Evolutionary conservation across 1,284 basidiomycete genomes (phyloP).

Genomic region (Apiotrichum akiyoshidainum): DNA sequence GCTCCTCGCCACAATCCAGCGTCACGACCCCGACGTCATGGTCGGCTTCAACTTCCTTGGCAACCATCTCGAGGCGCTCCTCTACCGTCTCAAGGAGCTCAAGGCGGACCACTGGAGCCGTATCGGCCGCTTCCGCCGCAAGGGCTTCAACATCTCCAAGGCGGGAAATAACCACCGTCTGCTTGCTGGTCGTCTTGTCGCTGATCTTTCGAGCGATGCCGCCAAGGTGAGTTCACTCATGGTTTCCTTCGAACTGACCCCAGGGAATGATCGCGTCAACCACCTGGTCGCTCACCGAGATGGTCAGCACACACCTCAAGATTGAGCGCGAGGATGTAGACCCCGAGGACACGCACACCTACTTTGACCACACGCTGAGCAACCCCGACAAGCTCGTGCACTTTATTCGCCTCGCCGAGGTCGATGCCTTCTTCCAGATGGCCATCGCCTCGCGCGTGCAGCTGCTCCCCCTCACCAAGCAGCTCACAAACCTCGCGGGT

Average conservation of each 20-base stretch:
- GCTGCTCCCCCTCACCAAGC: conserved; percentile 81
- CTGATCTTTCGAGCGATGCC: conserved; percentile 89
- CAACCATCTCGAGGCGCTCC: conserved; percentile 83
- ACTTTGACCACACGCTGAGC: conserved; percentile 80
- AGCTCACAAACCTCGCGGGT: conserved; percentile 94
- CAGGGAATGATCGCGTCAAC: conserved; percentile 91
- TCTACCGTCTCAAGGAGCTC: conserved; percentile 86
- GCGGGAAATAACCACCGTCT: conserved; percentile 83
- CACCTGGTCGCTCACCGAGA: conserved; percentile 97
- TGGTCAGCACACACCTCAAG: conserved; percentile 87
- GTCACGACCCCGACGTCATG: conserved; percentile 89
- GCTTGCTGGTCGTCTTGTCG: conserved; percentile 79
- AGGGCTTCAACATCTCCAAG: conserved; percentile 65
- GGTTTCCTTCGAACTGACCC: not conserved
- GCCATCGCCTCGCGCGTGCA: conserved; percentile 89
- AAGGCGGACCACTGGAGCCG: conserved; percentile 91
- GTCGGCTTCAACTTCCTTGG: conserved; percentile 93
- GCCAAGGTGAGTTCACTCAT: conserved; percentile 65
- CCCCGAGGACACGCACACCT: conserved; percentile 86
- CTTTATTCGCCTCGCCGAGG: conserved; percentile 87
- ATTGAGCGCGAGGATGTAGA: conserved; percentile 87
- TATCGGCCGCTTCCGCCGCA: conserved; percentile 84
- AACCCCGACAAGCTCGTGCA: conserved; percentile 75
- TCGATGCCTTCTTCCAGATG: conserved; percentile 95
- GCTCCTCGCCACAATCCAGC: conserved; percentile 76